Conservation (phyloP, 73 alveolate species). For the Paramecium primaurelia region DNA sequence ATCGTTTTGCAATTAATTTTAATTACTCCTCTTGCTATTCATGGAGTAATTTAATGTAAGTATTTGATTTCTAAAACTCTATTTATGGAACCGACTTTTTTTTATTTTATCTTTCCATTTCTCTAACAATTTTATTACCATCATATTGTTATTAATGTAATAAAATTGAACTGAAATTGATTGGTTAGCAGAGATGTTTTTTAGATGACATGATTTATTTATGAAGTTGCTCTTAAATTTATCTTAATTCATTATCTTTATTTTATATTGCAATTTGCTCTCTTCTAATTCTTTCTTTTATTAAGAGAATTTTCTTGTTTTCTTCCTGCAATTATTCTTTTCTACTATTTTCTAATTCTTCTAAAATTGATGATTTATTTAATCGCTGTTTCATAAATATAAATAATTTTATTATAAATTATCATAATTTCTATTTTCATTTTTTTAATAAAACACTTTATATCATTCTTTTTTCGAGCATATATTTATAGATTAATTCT, state of each 20-base stretch:
- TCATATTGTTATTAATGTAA: not conserved
- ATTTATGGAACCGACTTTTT: not conserved
- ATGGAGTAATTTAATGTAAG: not conserved
- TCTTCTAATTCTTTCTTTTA: not conserved
- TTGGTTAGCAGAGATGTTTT: not conserved
- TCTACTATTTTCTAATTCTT: not conserved
- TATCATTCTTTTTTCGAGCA: slow-evolving; percentile 31
- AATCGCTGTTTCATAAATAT: not conserved
- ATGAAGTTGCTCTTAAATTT: not conserved
- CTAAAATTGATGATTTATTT: not conserved
- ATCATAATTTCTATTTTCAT: not conserved
- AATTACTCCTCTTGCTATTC: not conserved
- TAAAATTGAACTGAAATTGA: not conserved
- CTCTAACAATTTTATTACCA: not conserved
- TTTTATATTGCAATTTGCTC: not conserved
- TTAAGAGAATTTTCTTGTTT: not conserved
- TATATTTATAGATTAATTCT: slow-evolving; percentile 20
- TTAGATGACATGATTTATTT: not conserved
- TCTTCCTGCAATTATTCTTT: not conserved
- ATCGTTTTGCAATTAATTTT: not conserved
- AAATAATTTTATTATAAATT: not conserved
- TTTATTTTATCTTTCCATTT: not conserved
- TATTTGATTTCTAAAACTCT: not conserved
- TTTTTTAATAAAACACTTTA: slow-evolving; percentile 12
- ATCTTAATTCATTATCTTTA: not conserved